These are phyloP conservation scores for Porpolomopsis calyptriformis DNA, from an alignment of 768 basidiomycete species.

Conservation along the genomic window DNA sequence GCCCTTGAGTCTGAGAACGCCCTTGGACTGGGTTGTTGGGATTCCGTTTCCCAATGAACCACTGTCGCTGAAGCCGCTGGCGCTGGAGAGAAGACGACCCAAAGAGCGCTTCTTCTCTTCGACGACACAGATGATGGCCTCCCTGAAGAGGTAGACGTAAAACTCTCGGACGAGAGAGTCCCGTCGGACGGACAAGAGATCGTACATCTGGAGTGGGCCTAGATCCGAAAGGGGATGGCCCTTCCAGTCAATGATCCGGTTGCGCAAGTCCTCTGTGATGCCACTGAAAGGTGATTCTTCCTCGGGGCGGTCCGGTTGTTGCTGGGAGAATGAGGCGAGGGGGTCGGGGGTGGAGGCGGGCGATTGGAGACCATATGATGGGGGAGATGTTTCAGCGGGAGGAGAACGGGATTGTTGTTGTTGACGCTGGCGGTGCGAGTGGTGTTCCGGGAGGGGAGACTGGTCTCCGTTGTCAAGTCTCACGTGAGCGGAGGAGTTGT, in stretches of 20 bases:
- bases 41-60: constrained; percentile 28
- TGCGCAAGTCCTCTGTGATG: constrained; percentile 82
- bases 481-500: constrained; percentile 4
- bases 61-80: constrained; percentile 44
- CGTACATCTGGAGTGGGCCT: constrained; percentile 85
- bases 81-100: constrained; percentile 59
- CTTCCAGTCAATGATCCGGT: constrained; percentile 93
- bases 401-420: constrained; percentile 15
- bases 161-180: constrained; percentile 89
- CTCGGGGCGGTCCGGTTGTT: constrained; percentile 20
- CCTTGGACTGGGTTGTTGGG: constrained; percentile 34
- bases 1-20: constrained; percentile 84
- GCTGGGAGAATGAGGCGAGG: constrained; percentile 18
- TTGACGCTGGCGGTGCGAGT: constrained; percentile 11
- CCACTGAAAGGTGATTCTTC: constrained; percentile 70
- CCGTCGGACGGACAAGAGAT: constrained; percentile 78
- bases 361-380: constrained; percentile 18
- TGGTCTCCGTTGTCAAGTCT: constrained; percentile 21
- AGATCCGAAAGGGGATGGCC: constrained; percentile 85
- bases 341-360: too few relatives aligned
- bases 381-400: constrained; percentile 6
- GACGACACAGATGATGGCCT: constrained; percentile 96
- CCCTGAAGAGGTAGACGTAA: constrained; percentile 92
- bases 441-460: constrained; percentile 31
- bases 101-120: constrained; percentile 88